Percentiles rank a stretch among this genome's conserved stretches.
These are phyloP conservation scores for Cladosporium austrohemisphaericum DNA, from an alignment of 2,329 filamentous ascomycete species.

Conservation along the genomic window DNA sequence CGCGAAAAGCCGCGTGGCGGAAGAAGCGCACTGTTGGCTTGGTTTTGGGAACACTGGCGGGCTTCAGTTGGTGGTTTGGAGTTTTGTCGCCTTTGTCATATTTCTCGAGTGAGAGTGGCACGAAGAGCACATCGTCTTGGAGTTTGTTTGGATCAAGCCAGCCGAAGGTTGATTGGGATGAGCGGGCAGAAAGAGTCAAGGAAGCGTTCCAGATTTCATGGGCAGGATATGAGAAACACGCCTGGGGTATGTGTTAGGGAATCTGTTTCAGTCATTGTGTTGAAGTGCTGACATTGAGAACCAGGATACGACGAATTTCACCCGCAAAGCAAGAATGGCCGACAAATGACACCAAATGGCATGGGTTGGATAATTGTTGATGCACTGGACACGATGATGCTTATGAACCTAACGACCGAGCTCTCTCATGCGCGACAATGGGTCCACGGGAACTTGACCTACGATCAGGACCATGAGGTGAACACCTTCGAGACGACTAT, in stretches of 20 bases:
- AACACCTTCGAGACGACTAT: constrained; percentile 98
- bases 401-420: constrained; percentile 93
- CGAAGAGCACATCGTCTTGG: constrained; percentile 4
- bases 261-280: no score
- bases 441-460: constrained; percentile 75
- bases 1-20: constrained; percentile 54
- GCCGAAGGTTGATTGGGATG: constrained; percentile 64
- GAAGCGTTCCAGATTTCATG: constrained; percentile 90
- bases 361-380: constrained; percentile 99
- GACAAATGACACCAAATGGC: constrained; percentile 81
- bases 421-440: constrained; percentile 82
- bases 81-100: constrained; percentile 46
- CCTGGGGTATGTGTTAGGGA: constrained; percentile 68
- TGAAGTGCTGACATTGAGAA: constrained; percentile 11
- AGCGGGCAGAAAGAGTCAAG: constrained; percentile 74
- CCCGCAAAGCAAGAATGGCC: constrained; percentile 72
- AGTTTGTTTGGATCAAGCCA: constrained; percentile 52
- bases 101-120: constrained; percentile 17
- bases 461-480: constrained; percentile 90
- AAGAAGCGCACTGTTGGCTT: constrained; percentile 60
- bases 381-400: constrained; percentile 89
- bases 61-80: constrained; percentile 66
- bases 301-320: constrained; percentile 75
- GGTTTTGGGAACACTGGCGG: constrained; percentile 52
- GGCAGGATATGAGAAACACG: constrained; percentile 87